Evolutionary conservation across 2,329 filamentous ascomycete species (phyloP), one percentile per base, ranked within the genome.

Genomic region (Colletotrichum orchidophilum): DNA sequence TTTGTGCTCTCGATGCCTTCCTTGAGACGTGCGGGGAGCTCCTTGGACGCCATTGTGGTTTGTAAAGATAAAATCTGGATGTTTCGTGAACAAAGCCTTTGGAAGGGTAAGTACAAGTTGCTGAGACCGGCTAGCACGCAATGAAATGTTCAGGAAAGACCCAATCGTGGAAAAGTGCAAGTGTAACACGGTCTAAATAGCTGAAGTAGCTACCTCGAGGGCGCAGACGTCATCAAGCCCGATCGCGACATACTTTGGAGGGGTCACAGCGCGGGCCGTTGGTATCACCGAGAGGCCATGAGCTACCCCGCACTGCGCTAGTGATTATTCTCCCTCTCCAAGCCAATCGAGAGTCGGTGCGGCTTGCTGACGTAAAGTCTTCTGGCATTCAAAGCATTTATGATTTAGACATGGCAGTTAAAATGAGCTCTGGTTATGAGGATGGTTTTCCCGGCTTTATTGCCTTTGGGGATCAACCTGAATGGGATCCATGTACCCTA

Each of bases 1-100:
- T 86, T 86, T 70, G 83, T 74, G 67, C 74, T 74, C 50, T 81
- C 79, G 18, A 82, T 29, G 11, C 78, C 74, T 67, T 75, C 63
- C 62, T 75, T 74, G 60, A 78, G 75, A 7, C 39, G 55, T 12
- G 67, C 21, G 31, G 70, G 70, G 1, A 72, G 61, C 33, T 72
- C 49, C 50, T 60, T 71, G 26, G 60, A 42, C 13, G 71, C 54
- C 71, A 73, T 73, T 31, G n/a, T 53, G 18, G 49, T 15, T 49
- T 26, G 9, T 62, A 7, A n/a, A n/a, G n/a, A n/a, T n/a, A n/a
- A n/a, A n/a, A n/a, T n/a, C 18, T 31, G 13, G 12, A 5, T 24
- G 12, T 18, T 46, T 46, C 39, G 13, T 50, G 21, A n/a, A 12
- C 21, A 13, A 31, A 49, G 6, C 15, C 7, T 35, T 31, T 24